Conservation (phyloP, 2,329 filamentous ascomycete genomes). For the Monosporascus cannonballus region DNA sequence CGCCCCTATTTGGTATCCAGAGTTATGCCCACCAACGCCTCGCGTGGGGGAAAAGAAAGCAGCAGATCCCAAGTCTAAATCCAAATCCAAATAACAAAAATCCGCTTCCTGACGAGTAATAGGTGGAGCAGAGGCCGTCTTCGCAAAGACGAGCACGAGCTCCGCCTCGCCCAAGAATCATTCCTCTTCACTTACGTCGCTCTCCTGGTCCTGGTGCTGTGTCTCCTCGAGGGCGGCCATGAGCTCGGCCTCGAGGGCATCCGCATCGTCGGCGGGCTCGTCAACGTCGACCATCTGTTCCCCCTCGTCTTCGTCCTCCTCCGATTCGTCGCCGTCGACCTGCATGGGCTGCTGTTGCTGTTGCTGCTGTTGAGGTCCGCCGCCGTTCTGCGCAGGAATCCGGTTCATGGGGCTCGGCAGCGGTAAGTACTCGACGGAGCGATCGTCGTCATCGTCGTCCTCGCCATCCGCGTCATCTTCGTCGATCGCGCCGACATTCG, state of each 20-base stretch:
- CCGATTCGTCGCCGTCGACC: conserved; percentile 23
- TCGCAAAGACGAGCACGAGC: no score
- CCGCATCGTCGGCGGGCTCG: conserved; percentile 19
- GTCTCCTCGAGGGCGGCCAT: conserved; percentile 19
- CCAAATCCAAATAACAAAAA: no score
- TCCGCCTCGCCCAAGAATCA: conserved; percentile 2
- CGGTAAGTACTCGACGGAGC: conserved; percentile 37
- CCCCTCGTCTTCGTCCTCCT: conserved; percentile 30
- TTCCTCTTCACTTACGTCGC: conserved; percentile 28
- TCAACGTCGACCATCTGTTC: conserved; percentile 27
- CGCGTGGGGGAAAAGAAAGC: no score
- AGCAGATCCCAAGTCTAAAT: no score
- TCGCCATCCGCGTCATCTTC: conserved; percentile 40
- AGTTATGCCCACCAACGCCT: no score
- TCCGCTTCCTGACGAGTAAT: no score
- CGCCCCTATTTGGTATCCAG: no score
- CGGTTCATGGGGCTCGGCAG: conserved; percentile 48
- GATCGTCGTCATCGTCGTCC: conserved; percentile 33
- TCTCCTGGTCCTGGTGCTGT: conserved; percentile 16
- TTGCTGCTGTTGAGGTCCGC: conserved; percentile 11
- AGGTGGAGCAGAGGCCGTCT: no score
- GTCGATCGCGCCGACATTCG: conserved; percentile 30
- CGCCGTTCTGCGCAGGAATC: conserved; percentile 18
- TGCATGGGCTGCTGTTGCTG: conserved; percentile 12
- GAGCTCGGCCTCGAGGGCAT: conserved; percentile 24